phyloP scores from a whole-genome alignment of 129 eudicot species.

The Artemisia argyi region DNA sequence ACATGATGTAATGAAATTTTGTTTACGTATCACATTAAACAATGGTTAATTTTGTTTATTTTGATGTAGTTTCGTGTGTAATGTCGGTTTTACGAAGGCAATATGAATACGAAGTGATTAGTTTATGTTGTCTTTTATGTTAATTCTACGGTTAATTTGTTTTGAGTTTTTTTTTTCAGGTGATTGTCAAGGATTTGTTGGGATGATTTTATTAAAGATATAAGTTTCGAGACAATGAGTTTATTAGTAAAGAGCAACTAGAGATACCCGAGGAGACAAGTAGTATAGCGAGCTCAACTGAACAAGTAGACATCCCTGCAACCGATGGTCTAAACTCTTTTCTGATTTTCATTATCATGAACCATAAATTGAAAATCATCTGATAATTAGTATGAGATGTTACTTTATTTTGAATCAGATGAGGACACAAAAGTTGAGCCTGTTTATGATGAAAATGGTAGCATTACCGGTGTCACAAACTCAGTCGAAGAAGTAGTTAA shows the following conservation, averaged over 20 bases:
- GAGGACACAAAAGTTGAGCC: slow-evolving; percentile 3
- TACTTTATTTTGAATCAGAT: slow-evolving; percentile 17
- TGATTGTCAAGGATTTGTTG: too few relatives aligned
- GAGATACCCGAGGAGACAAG: slow-evolving; percentile 32
- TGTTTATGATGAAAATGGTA: slow-evolving; percentile 26
- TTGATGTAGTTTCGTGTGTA: too few relatives aligned
- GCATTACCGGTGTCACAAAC: slow-evolving; percentile 24
- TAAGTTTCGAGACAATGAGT: too few relatives aligned
- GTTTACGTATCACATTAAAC: too few relatives aligned
- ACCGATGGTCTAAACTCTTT: not conserved
- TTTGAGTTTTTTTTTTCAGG: too few relatives aligned
- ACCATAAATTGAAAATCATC: slow-evolving; percentile 3
- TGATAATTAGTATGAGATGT: not conserved
- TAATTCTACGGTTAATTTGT: too few relatives aligned
- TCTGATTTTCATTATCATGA: not conserved
- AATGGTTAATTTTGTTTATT: too few relatives aligned
- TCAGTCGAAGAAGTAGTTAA: slow-evolving; percentile 38
- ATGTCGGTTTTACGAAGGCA: too few relatives aligned
- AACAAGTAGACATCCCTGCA: slow-evolving; percentile 18
- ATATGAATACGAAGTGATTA: too few relatives aligned
- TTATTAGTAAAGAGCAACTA: slow-evolving; percentile 17
- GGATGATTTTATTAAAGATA: too few relatives aligned
- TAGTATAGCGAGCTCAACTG: slow-evolving; percentile 26
- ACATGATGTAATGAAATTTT: too few relatives aligned
- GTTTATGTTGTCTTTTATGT: too few relatives aligned